Evolutionary conservation across 164 flowering plant genomes (phyloP), one percentile per base, ranked within the genome.

Genomic region (Pachysandra terminalis): DNA sequence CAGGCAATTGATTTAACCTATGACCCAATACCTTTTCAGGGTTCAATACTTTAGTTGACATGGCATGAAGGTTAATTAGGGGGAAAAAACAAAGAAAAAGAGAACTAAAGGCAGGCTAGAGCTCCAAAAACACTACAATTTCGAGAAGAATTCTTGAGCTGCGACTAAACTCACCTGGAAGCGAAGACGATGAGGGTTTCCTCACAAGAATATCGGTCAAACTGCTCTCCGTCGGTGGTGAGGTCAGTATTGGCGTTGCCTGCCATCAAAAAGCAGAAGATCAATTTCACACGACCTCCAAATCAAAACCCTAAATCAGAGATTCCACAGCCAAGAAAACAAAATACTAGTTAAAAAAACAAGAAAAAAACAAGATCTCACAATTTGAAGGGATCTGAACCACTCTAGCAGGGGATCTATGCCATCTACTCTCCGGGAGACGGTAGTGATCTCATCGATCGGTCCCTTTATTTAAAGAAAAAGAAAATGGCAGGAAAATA

Each of bases 191-290:
- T 0, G 84, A 69, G 10, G 97, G 81, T 71, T 85, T 90, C 73
- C 93, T 82, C 23, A 94, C 90, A 26, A 94, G 81, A 72, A 94
- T 86, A 73, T 94, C 98, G 8, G 96, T 88, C 82, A 91, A 81
- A 83, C 89, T 94, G 73, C 82, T 75, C 83, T 91, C 93, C 21
- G 81, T 57, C 19, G 91, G 87, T 16, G 77, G 83, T 2, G 90
- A 67, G 25, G 83, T 84, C 77, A 94, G 71, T 66, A 94, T 86
- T 12, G 98, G 97, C 37, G 85, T 65, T 13, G 91, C 72, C 98
- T 93, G 75, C 63, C 56, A 71, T 67, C 6, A 63, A 32, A 32
- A 57, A 69, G 60, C n/a, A n/a, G n/a, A n/a, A n/a, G n/a, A n/a
- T n/a, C n/a, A n/a, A n/a, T n/a, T n/a, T 51, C 3, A 19, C 32